Conservation (phyloP, 306 rosid genomes). For the Quillaja saponaria region DNA sequence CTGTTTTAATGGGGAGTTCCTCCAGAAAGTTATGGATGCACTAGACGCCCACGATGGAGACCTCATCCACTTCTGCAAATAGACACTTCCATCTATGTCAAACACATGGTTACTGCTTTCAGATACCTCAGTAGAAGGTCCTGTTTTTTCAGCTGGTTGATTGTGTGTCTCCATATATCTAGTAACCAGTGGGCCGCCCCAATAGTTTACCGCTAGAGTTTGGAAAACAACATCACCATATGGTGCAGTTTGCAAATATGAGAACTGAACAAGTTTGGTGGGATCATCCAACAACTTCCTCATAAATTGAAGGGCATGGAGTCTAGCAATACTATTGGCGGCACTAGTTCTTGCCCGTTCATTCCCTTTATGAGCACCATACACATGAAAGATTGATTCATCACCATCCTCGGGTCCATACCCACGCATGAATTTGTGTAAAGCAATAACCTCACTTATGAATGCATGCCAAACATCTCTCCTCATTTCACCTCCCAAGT, state of each 20-base stretch:
- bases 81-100: constrained; percentile 91
- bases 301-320: constrained; percentile 82
- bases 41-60: constrained; percentile 81
- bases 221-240: constrained; percentile 74
- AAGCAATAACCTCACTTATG: constrained; percentile 69
- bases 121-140: constrained; percentile 45
- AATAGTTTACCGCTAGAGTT: constrained; percentile 79
- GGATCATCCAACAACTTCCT: constrained; percentile 85
- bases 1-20: constrained; percentile 55
- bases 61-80: constrained; percentile 83
- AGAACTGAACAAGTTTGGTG: constrained; percentile 77
- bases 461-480: constrained; percentile 93
- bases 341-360: constrained; percentile 68
- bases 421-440: constrained; percentile 71
- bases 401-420: constrained; percentile 79
- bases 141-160: constrained; percentile 38
- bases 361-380: constrained; percentile 77
- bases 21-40: constrained; percentile 75
- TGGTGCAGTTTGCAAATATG: constrained; percentile 71
- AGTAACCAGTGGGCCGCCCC: constrained; percentile 81
- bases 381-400: constrained; percentile 59
- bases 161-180: constrained; percentile 45
- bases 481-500: constrained; percentile 98
- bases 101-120: constrained; percentile 61
- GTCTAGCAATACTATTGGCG: constrained; percentile 73